A percentile compares a stretch with the other conserved stretches of the same genome.
phyloP scores from a whole-genome alignment of 2,329 filamentous ascomycete genomes.

The Nemania sp. region DNA sequence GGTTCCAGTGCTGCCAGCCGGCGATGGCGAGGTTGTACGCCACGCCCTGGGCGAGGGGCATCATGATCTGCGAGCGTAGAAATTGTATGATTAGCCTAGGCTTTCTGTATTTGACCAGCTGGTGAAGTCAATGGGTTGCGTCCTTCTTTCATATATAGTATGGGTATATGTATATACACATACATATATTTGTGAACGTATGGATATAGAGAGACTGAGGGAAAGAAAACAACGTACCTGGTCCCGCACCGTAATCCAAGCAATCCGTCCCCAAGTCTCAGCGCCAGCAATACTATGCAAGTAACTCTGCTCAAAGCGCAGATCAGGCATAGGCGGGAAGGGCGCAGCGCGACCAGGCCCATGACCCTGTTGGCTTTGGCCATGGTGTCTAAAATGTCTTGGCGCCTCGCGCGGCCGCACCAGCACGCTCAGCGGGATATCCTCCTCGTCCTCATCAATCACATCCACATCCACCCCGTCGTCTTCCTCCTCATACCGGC shows the following conservation, averaged over 20 bases:
- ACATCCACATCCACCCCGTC: conserved; percentile 41
- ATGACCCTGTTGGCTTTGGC: no score
- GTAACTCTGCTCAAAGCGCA: conserved; percentile 98
- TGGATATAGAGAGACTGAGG: background rate
- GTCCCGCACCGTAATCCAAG: conserved; percentile 83
- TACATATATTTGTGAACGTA: no score
- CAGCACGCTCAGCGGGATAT: conserved; percentile 70
- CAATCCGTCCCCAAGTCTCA: conserved; percentile 76
- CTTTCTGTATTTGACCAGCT: no score
- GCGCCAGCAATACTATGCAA: conserved; percentile 83
- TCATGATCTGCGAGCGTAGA: conserved; percentile 64
- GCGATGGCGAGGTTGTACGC: conserved; percentile 83
- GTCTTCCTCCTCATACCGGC: background rate
- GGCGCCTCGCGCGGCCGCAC: conserved; percentile 53
- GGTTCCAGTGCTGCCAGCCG: conserved; percentile 92
- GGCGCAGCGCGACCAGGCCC: conserved; percentile 35
- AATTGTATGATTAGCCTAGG: background rate
- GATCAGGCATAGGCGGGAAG: conserved; percentile 74
- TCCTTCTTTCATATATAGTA: no score
- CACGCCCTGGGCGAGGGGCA: conserved; percentile 85
- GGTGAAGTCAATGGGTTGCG: no score
- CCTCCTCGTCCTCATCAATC: conserved; percentile 67
- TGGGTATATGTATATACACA: no score
- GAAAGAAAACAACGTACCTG: conserved; percentile 60
- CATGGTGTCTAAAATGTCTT: no score